Conservation (phyloP, 139 green algal genomes). For the Picocystis salinarum region DNA sequence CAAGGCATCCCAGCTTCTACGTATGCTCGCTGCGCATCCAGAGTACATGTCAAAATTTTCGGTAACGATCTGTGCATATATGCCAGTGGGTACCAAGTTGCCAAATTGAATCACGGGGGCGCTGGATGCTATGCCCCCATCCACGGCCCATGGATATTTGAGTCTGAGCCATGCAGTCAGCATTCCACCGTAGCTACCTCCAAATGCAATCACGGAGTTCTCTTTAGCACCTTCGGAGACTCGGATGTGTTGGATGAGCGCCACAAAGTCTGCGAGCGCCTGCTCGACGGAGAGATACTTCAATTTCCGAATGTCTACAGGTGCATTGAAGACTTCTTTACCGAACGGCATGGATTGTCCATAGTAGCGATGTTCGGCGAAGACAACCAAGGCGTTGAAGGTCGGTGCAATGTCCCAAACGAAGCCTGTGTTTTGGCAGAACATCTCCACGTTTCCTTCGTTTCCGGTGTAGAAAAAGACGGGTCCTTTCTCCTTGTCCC, state of each 20-base stretch:
- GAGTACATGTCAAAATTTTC: no score
- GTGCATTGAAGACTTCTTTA: not conserved
- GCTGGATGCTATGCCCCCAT: conserved; percentile 62
- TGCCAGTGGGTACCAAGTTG: no score
- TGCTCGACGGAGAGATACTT: conserved; percentile 51
- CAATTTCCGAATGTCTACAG: conserved; percentile 9
- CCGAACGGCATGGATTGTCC: conserved; percentile 39
- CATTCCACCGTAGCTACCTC: conserved; percentile 73
- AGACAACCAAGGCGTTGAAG: conserved; percentile 14
- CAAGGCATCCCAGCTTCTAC: no score
- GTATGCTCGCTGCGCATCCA: no score
- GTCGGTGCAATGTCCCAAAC: conserved; percentile 11
- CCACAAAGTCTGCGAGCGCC: conserved; percentile 59
- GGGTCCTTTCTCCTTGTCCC: conserved; percentile 10
- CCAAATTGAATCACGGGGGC: conserved; percentile 75
- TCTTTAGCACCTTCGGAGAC: not conserved
- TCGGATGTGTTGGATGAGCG: conserved; percentile 20
- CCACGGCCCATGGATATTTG: conserved; percentile 60
- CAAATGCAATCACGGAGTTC: conserved; percentile 51
- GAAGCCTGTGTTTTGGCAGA: conserved; percentile 15
- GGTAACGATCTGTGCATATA: no score
- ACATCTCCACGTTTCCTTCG: conserved; percentile 15
- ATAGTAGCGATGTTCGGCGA: conserved; percentile 65
- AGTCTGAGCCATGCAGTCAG: conserved; percentile 55
- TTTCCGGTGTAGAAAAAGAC: conserved; percentile 24